Evolutionary conservation across 2,329 filamentous ascomycete species (phyloP), one percentile per base, ranked within the genome.

Genomic region (Lojkania enalia): DNA sequence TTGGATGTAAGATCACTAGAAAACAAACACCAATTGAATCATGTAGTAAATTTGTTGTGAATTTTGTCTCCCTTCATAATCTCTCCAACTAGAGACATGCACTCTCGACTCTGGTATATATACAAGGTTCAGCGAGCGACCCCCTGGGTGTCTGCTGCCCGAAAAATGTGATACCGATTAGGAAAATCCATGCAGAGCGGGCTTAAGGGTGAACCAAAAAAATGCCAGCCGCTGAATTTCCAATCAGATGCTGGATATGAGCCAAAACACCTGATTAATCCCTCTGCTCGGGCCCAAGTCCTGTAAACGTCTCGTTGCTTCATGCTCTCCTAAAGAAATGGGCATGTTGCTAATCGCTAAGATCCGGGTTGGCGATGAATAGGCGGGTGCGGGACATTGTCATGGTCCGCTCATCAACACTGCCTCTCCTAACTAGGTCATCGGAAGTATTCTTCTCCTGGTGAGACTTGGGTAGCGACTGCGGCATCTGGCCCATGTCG

Each of bases 291-390:
- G 6, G 11, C 30, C 7, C 23, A 27, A 9, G 23, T 7, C 23
- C 23, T 27, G 23, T 27, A 33, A 33, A 33, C 9, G n/a, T n/a
- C n/a, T n/a, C n/a, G n/a, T n/a, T n/a, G n/a, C n/a, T n/a, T n/a
- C n/a, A n/a, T n/a, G n/a, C n/a, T n/a, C n/a, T n/a, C n/a, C n/a
- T n/a, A 9, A 11, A 6, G 14, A 33, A 33, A 33, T 57, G 63
- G 63, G 63, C 66, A 67, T 67, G 27, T 30, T 21, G 30, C 55
- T 58, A 77, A 55, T 77, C 74, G 60, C 73, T 76, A 49, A 74
- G 81, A 69, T 94, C 89, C 14, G 89, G 89, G 70, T 95, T 95
- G 58, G 89, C 89, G 63, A 95, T 90, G 69, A 88, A 94, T 46
- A 95, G 78, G 51, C 88, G 81, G 37, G 82, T 79, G 48, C 72